Evolutionary conservation across 768 basidiomycete genomes (phyloP), one percentile per base, ranked within the genome.

Genomic region (Phlegmacium glaucopus): DNA sequence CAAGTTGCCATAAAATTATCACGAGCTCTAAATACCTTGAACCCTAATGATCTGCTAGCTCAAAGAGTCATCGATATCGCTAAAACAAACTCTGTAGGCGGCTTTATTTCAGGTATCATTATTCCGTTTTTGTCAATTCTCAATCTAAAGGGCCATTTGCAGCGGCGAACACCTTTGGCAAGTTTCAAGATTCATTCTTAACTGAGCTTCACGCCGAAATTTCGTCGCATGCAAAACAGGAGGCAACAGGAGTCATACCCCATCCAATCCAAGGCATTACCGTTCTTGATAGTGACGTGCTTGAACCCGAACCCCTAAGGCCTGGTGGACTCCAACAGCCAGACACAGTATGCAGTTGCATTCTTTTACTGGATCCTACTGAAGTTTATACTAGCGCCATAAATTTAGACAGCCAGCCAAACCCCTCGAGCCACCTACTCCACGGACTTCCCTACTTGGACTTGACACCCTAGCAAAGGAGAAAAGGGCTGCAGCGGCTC

Each of bases 391-490:
- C 4, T 40, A 93, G 90, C 76, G 73, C 65, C 91, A 95, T 57
- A 83, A 84, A 0, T 98, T 96, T 68, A 77, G 82, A 43, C 72
- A 82, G 59, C 91, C 90, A 2, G 79, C 80, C 5, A 83, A 77
- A 57, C 80, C 83, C 8, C 65, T 87, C 6, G 85, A 87, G 57
- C 87, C 88, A 3, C 83, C 85, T 9, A 88, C 88, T 11, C 88
- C 90, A 1, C 75, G 90, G 39, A 68, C 79, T 0, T 96, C 94
- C 5, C 58, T 90, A 4, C 79, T 97, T 1, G 94, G 95, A 4
- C 74, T 98, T 6, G 94, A 99, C 61, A 78, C 78, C 18, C 75
- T 98, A 2, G 96, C 96, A 0, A 81, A 78, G 40, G 92, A 96
- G 62, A 99, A 97, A 68, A 74, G 92, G 45, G 81, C 78, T 1